Evolutionary conservation across 2,329 filamentous ascomycete genomes (phyloP), one percentile per base, ranked within the genome.

Genomic region (Fusarium palustre): DNA sequence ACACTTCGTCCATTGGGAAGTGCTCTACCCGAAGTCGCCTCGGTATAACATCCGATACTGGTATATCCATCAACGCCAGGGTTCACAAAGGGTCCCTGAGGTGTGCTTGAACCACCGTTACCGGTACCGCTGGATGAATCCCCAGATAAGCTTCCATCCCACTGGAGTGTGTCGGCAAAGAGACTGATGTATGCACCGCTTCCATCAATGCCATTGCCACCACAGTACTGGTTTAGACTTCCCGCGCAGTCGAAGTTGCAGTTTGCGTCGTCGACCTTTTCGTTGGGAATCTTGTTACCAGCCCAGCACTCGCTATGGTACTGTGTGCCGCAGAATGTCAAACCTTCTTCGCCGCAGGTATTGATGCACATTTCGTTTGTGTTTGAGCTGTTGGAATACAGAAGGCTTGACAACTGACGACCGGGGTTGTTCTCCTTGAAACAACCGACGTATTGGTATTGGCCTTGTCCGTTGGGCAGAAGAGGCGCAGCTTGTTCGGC

Each of bases 271-370:
- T 77, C 76, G 1, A 84, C 83, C 66, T 82, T 77, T 15, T 79
- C 72, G 0, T 71, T 76, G 0, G 86, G 86, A 25, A 85, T 79
- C 0, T 70, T 80, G 28, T 82, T 81, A 3, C 87, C 86, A 20
- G 79, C 85, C 86, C 86, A 88, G 70, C 86, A 88, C 69, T 88
- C 85, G 15, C 76, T 70, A 20, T 81, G 77, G 63, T 87, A 87
- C 54, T 86, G 79, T 0, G 82, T 84, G 3, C 80, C 85, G 8
- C 84, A 85, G 65, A 84, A 86, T 0, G 73, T 69, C 15, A 78
- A 79, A 2, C 77, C 76, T 6, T 68, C 72, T 0, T 56, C 71
- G 2, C 75, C 76, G 49, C 85, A 87, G 2, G 80, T 75, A 1
- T 74, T 75, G 39, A 87, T 84, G 52, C 85, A 87, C 66, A 77